These are phyloP conservation scores for Posidonia oceanica DNA, from an alignment of 116 monocot genomes.

Conservation along the genomic window DNA sequence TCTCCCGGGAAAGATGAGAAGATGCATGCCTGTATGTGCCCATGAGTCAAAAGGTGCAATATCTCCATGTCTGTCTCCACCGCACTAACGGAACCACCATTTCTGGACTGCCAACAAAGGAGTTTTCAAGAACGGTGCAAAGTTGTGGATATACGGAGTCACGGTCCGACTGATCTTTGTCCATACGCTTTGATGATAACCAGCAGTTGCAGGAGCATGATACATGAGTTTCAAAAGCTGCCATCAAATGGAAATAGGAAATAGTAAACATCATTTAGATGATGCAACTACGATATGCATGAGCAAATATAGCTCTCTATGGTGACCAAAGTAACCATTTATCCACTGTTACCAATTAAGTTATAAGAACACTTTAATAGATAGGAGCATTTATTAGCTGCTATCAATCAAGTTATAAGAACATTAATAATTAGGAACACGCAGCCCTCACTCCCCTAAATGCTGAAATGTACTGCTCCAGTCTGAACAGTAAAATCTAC, in stretches of 20 bases:
- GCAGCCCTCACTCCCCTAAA: too few relatives aligned
- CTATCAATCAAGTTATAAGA: too few relatives aligned
- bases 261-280: background rate
- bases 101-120: constrained; percentile 59
- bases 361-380: too few relatives aligned
- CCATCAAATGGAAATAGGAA: constrained; percentile 4
- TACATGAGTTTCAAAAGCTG: constrained; percentile 99
- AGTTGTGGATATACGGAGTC: constrained; percentile 39
- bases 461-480: too few relatives aligned
- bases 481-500: too few relatives aligned
- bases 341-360: too few relatives aligned
- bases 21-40: too few relatives aligned
- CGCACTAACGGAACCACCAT: constrained; percentile 59
- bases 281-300: background rate
- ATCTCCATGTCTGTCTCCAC: background rate
- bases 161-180: constrained; percentile 36
- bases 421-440: too few relatives aligned
- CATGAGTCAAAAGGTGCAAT: background rate
- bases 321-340: background rate
- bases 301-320: background rate
- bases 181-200: constrained; percentile 80
- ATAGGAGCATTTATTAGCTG: too few relatives aligned
- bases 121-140: constrained; percentile 58
- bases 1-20: too few relatives aligned
- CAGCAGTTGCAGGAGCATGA: constrained; percentile 72